phyloP scores from a whole-genome alignment of 202 grass and related monocot species.

The Zoysia matrella region DNA sequence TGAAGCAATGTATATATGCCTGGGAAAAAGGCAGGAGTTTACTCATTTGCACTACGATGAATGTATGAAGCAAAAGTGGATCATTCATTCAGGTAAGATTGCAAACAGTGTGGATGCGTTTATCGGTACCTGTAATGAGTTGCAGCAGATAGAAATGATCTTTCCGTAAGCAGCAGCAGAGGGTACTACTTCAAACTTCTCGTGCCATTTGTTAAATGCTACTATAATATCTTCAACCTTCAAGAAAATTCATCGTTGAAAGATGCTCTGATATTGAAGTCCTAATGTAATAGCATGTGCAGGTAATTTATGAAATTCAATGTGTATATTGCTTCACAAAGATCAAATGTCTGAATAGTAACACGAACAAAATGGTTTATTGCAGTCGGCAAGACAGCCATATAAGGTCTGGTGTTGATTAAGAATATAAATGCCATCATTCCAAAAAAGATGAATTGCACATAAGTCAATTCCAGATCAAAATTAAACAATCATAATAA shows the following conservation, averaged over 20 bases:
- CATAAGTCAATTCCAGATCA: constrained; percentile 19
- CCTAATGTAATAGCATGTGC: constrained; percentile 10
- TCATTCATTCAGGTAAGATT: constrained; percentile 24
- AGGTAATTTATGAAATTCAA: constrained; percentile 28
- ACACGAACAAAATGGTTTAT: background rate
- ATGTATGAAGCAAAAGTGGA: background rate
- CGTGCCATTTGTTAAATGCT: constrained; percentile 66
- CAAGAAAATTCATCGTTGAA: constrained; percentile 42
- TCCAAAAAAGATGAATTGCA: constrained; percentile 21
- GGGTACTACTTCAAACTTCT: constrained; percentile 66
- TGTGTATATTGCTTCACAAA: background rate
- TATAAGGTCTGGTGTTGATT: background rate
- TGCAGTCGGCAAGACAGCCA: background rate
- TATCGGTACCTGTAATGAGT: constrained; percentile 61
- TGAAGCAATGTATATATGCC: constrained; percentile 20
- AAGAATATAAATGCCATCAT: constrained; percentile 30
- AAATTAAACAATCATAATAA: constrained; percentile 15
- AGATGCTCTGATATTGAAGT: constrained; percentile 21
- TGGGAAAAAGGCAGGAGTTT: constrained; percentile 12
- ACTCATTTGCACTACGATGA: background rate
- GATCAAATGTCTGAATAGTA: constrained; percentile 29
- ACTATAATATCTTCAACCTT: constrained; percentile 75
- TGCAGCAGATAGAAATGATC: constrained; percentile 71
- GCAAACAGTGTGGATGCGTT: constrained; percentile 19
- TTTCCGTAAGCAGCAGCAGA: constrained; percentile 63